Evolutionary conservation across 768 basidiomycete species (phyloP).

Genomic region (Russula virescens): DNA sequence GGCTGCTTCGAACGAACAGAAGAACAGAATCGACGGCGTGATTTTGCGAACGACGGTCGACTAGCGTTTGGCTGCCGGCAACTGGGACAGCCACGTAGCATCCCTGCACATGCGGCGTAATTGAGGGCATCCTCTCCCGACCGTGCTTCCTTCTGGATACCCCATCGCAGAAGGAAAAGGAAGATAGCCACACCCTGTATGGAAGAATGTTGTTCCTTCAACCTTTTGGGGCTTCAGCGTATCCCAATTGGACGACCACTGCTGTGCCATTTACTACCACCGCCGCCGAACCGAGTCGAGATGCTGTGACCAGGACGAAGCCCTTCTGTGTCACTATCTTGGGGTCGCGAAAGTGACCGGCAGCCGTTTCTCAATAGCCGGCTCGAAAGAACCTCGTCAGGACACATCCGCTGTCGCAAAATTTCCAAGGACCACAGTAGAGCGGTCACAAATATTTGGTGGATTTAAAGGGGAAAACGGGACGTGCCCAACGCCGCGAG

Average conservation of each 20-base stretch:
- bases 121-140: slow-evolving; percentile 7
- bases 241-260: background rate
- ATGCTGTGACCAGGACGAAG: background rate
- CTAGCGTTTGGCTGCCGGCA: slow-evolving; percentile 4
- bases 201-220: slow-evolving; percentile 8
- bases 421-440: slow-evolving; percentile 7
- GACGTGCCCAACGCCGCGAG: slow-evolving; percentile 17
- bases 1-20: slow-evolving; percentile 14
- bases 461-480: slow-evolving; percentile 18
- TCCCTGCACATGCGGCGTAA: slow-evolving; percentile 15
- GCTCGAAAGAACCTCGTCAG: slow-evolving; percentile 3
- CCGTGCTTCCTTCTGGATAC: slow-evolving; percentile 9
- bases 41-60: background rate
- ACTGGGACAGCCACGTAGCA: slow-evolving; percentile 19
- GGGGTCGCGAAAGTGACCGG: background rate
- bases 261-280: background rate
- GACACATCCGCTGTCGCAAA: slow-evolving; percentile 11
- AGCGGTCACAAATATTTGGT: slow-evolving; percentile 17
- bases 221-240: slow-evolving; percentile 7
- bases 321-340: background rate
- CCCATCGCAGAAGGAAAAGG: slow-evolving; percentile 3
- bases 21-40: slow-evolving; percentile 13
- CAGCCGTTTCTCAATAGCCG: background rate
- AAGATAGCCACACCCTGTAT: background rate
- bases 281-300: slow-evolving; percentile 1